Evolutionary conservation across 257 asterid genomes (phyloP).

Genomic region (Nicotiana benthamiana): DNA sequence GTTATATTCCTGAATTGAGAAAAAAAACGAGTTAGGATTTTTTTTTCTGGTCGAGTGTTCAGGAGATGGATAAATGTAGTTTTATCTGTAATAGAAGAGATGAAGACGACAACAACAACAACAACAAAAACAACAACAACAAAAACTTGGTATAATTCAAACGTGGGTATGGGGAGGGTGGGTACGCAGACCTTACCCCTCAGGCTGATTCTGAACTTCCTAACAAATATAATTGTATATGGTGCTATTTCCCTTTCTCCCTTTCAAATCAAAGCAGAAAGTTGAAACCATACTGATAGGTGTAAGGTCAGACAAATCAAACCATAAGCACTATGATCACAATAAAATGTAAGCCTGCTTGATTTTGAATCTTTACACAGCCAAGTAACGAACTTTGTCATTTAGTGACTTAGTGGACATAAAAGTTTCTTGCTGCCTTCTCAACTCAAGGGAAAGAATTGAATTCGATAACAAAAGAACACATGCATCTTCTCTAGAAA

Average conservation of each 20-base stretch:
- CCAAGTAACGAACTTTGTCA: background rate
- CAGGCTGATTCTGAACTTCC: too few species aligned
- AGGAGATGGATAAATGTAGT: background rate
- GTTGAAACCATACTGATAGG: background rate
- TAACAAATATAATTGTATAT: background rate
- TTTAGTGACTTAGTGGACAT: background rate
- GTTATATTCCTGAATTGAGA: conserved; percentile 9
- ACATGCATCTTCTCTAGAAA: background rate
- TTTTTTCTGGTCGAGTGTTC: background rate
- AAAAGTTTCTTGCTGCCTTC: background rate
- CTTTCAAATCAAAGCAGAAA: background rate
- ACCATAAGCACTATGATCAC: background rate
- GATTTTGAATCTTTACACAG: background rate
- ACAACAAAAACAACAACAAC: too few species aligned
- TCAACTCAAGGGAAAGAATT: background rate
- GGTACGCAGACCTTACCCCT: too few species aligned
- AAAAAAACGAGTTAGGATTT: background rate
- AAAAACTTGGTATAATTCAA: too few species aligned
- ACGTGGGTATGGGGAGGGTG: too few species aligned
- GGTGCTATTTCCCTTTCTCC: background rate
- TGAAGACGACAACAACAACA: background rate
- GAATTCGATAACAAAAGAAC: background rate
- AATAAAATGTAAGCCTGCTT: background rate
- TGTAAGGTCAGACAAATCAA: background rate
- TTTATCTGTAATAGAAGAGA: background rate